Evolutionary conservation across 2,329 filamentous ascomycete species (phyloP), one percentile per base, ranked within the genome.

Genomic region (Colletotrichum paranaense): DNA sequence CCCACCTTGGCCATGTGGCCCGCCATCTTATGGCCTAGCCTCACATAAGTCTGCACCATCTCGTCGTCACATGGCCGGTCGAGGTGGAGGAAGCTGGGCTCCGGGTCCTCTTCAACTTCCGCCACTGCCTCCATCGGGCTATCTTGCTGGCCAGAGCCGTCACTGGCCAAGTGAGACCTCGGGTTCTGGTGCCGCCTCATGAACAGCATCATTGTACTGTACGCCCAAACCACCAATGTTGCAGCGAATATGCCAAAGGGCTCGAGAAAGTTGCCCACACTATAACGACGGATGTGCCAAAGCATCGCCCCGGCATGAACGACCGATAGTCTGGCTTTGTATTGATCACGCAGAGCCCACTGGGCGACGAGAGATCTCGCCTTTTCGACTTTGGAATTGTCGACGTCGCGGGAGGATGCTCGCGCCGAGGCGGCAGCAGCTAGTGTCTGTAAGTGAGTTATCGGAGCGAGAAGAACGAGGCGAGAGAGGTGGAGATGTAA

Each of bases 51-150:
- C 75, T 91, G 89, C 1, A 90, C 88, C 62, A 90, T 82, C 75
- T 90, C 88, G 76, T 91, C 89, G 74, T 90, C 88, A 2, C 85
- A 85, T 0, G 89, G 89, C 11, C 88, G 82, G 68, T 91, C 89
- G 0, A 91, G 80, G 22, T 87, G 84, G 49, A 90, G 87, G 9
- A 87, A 86, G 0, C 79, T 82, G 0, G 85, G 83, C 12, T 76
- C 72, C 12, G 70, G 67, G 28, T 64, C 65, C 3, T 71, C 53
- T 14, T 69, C 69, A n/a, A 62, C 26, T 35, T 56, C 46, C 22
- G 30, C 26, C 3, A 42, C 38, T 16, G 38, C 38, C 16, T 42
- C 38, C 5, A 42, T 74, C 70, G 4, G 75, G 58, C 0, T 14
- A 12, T 53, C 14, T 16, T 49, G 26, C 32, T 53, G 35, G 63